Evolutionary conservation across 2,329 filamentous ascomycete species (phyloP).

Genomic region (Diaporthe eres): DNA sequence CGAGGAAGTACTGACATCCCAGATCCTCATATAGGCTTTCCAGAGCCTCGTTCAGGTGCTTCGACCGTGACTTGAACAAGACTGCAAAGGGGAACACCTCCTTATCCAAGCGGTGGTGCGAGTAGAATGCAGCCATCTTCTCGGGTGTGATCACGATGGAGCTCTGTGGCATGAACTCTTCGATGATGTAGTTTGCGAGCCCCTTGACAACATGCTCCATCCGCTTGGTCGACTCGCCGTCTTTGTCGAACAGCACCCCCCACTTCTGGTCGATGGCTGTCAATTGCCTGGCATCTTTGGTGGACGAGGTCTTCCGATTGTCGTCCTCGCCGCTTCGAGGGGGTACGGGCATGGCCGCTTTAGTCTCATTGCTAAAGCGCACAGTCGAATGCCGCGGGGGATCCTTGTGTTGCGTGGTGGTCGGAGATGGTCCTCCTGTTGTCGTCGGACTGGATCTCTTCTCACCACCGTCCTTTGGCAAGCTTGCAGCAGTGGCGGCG

Average conservation of each 20-base stretch:
- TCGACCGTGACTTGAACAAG: constrained; percentile 63
- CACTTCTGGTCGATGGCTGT: constrained; percentile 80
- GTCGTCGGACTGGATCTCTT: constrained; percentile 21
- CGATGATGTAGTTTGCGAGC: constrained; percentile 80
- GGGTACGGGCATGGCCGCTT: constrained; percentile 27
- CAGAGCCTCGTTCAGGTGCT: constrained; percentile 64
- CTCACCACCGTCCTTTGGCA: constrained; percentile 29
- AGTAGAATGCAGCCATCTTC: constrained; percentile 83
- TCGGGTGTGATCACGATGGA: constrained; percentile 81
- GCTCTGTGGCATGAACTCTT: constrained; percentile 76
- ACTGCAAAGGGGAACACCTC: constrained; percentile 80
- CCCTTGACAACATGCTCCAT: constrained; percentile 80
- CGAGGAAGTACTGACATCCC: constrained; percentile 74
- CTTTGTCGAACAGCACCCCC: constrained; percentile 79
- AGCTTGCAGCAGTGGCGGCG: constrained; percentile 17
- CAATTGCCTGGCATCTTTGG: constrained; percentile 53
- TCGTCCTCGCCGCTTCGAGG: constrained; percentile 24
- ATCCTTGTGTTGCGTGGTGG: constrained; percentile 14
- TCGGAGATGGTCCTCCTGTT: constrained; percentile 25
- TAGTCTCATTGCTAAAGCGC: constrained; percentile 41
- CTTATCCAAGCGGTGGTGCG: constrained; percentile 71
- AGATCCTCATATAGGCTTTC: constrained; percentile 70
- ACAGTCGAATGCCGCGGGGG: constrained; percentile 31
- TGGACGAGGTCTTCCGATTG: neutral
- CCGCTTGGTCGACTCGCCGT: constrained; percentile 76